These are phyloP conservation scores for Rhodotorula babjevae DNA, from an alignment of 768 basidiomycete genomes.

Conservation along the genomic window DNA sequence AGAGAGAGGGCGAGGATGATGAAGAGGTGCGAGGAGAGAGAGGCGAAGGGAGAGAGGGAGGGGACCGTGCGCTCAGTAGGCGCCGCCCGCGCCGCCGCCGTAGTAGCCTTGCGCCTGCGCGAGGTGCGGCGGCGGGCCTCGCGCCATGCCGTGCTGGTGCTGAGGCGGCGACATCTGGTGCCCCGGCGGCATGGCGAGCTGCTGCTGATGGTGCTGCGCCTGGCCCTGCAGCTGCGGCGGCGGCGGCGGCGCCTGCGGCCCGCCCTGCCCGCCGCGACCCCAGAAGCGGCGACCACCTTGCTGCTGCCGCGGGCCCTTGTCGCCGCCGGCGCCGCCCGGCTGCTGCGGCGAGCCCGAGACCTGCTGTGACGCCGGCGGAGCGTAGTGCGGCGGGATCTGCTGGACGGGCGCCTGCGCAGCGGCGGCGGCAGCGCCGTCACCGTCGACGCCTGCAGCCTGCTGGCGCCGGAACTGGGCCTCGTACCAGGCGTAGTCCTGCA, in stretches of 20 bases:
- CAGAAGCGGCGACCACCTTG: slow-evolving; percentile 11
- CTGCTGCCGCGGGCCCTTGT: slow-evolving; percentile 6
- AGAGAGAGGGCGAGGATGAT: too few relatives aligned
- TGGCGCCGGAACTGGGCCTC: slow-evolving; percentile 10
- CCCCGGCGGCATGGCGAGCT: background rate
- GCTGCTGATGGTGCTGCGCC: background rate
- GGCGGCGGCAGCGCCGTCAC: background rate
- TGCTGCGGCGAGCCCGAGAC: slow-evolving; percentile 3
- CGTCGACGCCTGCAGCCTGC: background rate
- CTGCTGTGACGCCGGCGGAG: slow-evolving; percentile 27
- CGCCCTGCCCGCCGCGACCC: background rate
- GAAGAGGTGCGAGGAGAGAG: too few relatives aligned
- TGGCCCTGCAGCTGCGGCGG: too few relatives aligned
- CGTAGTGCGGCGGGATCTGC: slow-evolving; percentile 12
- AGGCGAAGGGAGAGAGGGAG: too few relatives aligned
- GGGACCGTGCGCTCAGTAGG: background rate
- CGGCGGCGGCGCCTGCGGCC: background rate
- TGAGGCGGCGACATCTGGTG: background rate
- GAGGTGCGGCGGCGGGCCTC: background rate
- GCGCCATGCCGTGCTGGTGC: too few relatives aligned
- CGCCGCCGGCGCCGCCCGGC: background rate
- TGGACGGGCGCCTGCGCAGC: background rate
- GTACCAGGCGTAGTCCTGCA: slow-evolving; percentile 36
- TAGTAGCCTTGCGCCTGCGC: background rate
- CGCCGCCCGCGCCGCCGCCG: background rate